A percentile compares a stretch with the other conserved stretches of the same genome.
Conservation (phyloP, 257 asterid species). For the Plantago elongata region DNA sequence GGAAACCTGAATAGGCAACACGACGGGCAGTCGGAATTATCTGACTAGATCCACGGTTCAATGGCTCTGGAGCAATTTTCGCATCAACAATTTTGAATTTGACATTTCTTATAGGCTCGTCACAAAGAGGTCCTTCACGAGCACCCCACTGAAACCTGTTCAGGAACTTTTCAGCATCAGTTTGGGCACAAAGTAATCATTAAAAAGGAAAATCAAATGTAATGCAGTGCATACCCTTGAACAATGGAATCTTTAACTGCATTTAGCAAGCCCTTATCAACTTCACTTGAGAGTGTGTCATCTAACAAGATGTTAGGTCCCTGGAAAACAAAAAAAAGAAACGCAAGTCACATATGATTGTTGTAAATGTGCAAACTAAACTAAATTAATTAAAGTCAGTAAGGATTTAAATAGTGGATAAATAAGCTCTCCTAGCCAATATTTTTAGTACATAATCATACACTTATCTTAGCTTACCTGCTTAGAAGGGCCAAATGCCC, state of each 20-base stretch:
- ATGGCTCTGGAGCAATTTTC: constrained; percentile 91
- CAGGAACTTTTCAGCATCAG: constrained; percentile 20
- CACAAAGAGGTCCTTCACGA: constrained; percentile 98
- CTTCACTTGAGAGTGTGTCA: constrained; percentile 95
- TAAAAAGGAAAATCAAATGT: constrained; percentile 4
- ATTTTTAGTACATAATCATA: constrained; percentile 3
- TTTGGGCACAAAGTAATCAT: constrained; percentile 8
- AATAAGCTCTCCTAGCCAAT: not conserved
- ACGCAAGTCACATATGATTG: not conserved
- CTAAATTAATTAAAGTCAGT: constrained; percentile 3
- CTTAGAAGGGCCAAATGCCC: constrained; percentile 99
- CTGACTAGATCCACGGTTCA: constrained; percentile 96
- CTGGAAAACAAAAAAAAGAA: constrained; percentile 32
- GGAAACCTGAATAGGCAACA: constrained; percentile 94
- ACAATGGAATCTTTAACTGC: constrained; percentile 91
- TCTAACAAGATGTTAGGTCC: constrained; percentile 94
- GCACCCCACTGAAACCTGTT: constrained; percentile 99
- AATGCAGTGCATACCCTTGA: constrained; percentile 62
- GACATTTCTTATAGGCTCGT: constrained; percentile 95
- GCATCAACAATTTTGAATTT: constrained; percentile 96
- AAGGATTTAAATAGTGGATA: constrained; percentile 5
- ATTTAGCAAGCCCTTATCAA: constrained; percentile 77
- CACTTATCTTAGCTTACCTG: constrained; percentile 48
- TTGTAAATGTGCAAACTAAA: not conserved
- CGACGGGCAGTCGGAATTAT: constrained; percentile 98